phyloP scores from a whole-genome alignment of 202 grass and related monocot species.

The Digitaria exilis region DNA sequence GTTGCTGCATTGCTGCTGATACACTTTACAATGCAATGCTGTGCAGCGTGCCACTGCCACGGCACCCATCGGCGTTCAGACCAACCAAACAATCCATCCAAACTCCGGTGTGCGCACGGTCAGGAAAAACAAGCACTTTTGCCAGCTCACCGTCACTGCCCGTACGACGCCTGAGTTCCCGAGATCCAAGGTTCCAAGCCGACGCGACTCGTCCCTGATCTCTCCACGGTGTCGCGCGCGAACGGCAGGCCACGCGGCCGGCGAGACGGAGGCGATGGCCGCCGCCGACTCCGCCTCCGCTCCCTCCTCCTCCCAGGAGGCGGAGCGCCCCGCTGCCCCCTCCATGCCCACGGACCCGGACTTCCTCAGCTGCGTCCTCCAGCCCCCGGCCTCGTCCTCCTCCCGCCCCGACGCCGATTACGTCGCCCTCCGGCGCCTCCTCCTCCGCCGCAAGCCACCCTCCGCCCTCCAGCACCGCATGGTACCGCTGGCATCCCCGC shows the following conservation, averaged over 20 bases:
- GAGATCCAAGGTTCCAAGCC: conserved; percentile 38
- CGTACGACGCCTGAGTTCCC: background rate
- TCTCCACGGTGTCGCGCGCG: conserved; percentile 24
- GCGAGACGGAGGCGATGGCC: conserved; percentile 47
- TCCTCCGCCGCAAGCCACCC: conserved; percentile 72
- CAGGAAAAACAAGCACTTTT: background rate
- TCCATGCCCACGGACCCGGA: conserved; percentile 57
- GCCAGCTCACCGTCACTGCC: conserved; percentile 45
- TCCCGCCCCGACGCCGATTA: conserved; percentile 72
- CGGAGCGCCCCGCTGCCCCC: background rate
- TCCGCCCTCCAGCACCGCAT: conserved; percentile 60
- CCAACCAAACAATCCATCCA: background rate
- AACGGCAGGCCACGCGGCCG: conserved; percentile 13
- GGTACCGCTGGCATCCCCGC: conserved; percentile 50
- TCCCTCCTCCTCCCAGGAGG: background rate
- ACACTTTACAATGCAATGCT: no score
- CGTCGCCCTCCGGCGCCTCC: conserved; percentile 68
- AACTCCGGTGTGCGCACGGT: conserved; percentile 6
- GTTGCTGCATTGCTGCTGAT: no score
- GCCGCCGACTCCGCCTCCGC: background rate
- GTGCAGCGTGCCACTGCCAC: no score
- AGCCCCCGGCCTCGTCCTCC: conserved; percentile 66
- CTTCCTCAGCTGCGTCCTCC: conserved; percentile 90
- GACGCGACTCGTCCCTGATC: conserved; percentile 11
- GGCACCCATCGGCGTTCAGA: background rate